Conservation (phyloP, 2,329 filamentous ascomycete species). For the Monilinia aucupariae region DNA sequence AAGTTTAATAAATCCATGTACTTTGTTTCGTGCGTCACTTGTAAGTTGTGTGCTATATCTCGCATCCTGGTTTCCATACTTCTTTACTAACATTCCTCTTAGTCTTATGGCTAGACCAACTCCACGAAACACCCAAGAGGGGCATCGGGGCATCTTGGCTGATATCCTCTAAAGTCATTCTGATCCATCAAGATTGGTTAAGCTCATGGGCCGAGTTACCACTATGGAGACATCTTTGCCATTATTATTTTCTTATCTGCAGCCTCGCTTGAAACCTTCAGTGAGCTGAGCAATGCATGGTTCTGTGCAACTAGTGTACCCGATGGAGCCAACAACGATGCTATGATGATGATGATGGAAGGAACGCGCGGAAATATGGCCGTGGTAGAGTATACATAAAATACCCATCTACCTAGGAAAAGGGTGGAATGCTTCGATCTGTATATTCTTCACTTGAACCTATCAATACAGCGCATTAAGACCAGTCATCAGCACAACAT, state of each 20-base stretch:
- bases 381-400: not conserved
- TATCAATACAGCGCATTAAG: not conserved
- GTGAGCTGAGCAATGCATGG: not conserved
- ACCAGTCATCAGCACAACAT: not conserved
- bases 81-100: not conserved
- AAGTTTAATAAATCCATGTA: not conserved
- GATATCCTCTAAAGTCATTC: not conserved
- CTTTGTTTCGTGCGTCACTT: too few species aligned
- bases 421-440: not conserved
- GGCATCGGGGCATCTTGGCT: too few species aligned
- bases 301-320: not conserved
- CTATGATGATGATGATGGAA: not conserved
- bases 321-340: not conserved
- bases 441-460: not conserved
- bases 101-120: not conserved
- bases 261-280: too few species aligned
- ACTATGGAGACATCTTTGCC: too few species aligned
- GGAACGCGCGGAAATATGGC: not conserved
- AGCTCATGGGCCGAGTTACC: not conserved
- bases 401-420: not conserved
- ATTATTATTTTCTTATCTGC: not conserved
- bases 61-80: not conserved
- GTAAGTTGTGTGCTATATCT: not conserved
- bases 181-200: not conserved
- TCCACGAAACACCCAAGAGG: not conserved